Conservation (phyloP, 1,284 basidiomycete genomes). For the Malassezia dermatis region DNA sequence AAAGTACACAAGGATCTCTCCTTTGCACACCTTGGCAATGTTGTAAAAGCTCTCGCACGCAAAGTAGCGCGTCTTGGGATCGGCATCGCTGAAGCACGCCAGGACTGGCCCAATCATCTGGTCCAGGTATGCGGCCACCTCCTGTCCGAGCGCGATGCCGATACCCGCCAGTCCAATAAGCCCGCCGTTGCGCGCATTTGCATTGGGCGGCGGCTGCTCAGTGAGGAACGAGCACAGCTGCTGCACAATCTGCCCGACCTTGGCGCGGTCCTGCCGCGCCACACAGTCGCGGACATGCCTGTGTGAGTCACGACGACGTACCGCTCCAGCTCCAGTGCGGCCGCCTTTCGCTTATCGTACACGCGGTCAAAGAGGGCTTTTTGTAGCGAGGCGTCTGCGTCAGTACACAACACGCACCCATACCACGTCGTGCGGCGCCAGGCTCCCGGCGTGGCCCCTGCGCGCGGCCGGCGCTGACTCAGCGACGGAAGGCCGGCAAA, state of each 20-base stretch:
- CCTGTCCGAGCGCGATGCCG: conserved; percentile 84
- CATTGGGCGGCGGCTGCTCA: conserved; percentile 27
- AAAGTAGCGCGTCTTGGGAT: conserved; percentile 90
- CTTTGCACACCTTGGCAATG: conserved; percentile 89
- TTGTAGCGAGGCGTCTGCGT: conserved; percentile 27
- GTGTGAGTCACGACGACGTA: conserved; percentile 48
- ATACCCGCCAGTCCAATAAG: conserved; percentile 92
- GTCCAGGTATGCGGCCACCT: conserved; percentile 85
- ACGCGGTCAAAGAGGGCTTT: conserved; percentile 46
- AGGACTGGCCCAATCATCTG: conserved; percentile 81
- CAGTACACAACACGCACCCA: conserved; percentile 6
- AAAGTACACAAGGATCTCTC: conserved; percentile 91
- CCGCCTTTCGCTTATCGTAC: conserved; percentile 89
- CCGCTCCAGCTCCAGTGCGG: conserved; percentile 91
- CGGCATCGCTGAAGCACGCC: conserved; percentile 85
- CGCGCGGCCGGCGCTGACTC: neutral
- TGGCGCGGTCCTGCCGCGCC: conserved; percentile 64
- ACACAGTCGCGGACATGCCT: conserved; percentile 80
- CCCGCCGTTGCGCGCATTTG: conserved; percentile 82
- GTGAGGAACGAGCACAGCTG: conserved; percentile 64
- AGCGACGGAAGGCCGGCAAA: neutral
- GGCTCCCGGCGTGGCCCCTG: conserved; percentile 1
- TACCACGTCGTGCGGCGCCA: neutral
- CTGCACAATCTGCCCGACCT: conserved; percentile 79
- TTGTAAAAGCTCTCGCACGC: conserved; percentile 97